Base-by-base conservation (phyloP, 192 early-diverging fungal genomes). In the Cladochytrium replicatum region DNA sequence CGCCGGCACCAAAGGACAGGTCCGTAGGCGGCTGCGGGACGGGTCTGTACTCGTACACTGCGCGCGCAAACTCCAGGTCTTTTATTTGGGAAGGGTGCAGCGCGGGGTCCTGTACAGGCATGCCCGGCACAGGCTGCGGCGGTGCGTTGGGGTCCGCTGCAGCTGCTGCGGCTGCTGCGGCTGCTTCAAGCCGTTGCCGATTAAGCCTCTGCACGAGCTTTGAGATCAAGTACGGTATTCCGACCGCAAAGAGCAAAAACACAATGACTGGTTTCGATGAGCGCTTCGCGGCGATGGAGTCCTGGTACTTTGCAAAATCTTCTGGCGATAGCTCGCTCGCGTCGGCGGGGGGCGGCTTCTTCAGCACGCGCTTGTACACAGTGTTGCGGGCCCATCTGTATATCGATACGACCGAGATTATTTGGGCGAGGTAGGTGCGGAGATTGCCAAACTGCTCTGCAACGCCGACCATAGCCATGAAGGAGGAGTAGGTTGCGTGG, bases 391-490 rank as follows among this genome's bases (percentile, higher is more conserved):
- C 61, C 48, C 77, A 73, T 32, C 85, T 74, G 60, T 81, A 73
- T 6, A 93, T 57, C 34, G 87, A 81, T 52, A 91, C 78, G 1
- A 88, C 67, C 13, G 85, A 84, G 13, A 99, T 68, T 3, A 89
- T 73, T 48, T 89, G 83, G 7, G 88, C 83, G 1, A 99, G 71
- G 40, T 91, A 91, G 27, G 62, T 76, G 24, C 87, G 75, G 17
- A 99, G 60, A 61, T 88, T 75, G n/a, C 91, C 88, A 52, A 99
- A 87, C 64, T 99, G 95, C 51, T 99, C 95, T 32, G 88, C 90
- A n/a, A 99, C 90, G 28, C 91, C 95, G 13, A 97, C 81, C 78
- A 97, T 92, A 9, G 91, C 88, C 87, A 93, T 74, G 28, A 74
- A 74, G 6, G 75, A 84, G 7, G 86, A 87, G 59, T 93, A 87